Evolutionary conservation across 202 grass and related monocot genomes (phyloP), one percentile per base, ranked within the genome.

Genomic region (Hordeum pubiflorum): DNA sequence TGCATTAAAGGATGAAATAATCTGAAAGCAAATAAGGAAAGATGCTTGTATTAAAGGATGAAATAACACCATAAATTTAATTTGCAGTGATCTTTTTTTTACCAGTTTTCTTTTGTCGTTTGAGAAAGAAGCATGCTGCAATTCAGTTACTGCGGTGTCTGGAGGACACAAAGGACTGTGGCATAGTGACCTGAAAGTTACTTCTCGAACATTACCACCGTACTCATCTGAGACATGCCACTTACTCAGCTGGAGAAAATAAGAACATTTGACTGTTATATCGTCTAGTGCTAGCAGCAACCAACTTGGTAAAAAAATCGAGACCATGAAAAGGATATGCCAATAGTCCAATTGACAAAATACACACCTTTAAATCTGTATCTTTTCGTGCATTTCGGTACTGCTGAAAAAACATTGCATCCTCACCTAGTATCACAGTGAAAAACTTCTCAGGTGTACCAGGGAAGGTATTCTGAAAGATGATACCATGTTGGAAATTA

Each of bases 161-260:
- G 95, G 88, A 85, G 95, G 92, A 77, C 95, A 98, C 69, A 98
- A 80, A 74, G 95, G 95, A 82, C 95, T 95, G 78, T 91, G 85
- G 83, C 95, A 98, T 83, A 81, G 79, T 27, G 95, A 88, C 82
- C 87, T 91, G 82, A 95, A 98, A 69, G 87, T 93, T 74, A 95
- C 80, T 90, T 91, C 87, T 10, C 95, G 95, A 74, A 91, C 74
- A 27, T 76, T 88, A 59, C 92, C 95, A 68, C 88, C 86, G 2
- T 94, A 86, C 22, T 89, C 84, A 75, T 95, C 80, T 82, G 88
- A 89, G 68, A 58, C 14, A 52, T 81, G 74, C 95, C 95, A 95
- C 62, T 89, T 87, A 61, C 82, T 87, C 73, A 93, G 63, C 95
- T 98, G 80, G 44, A 82, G 33, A 84, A 87, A 63, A 64, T 9